Percentiles rank a stretch among this genome's conserved stretches.
phyloP scores from a whole-genome alignment of 768 basidiomycete species.

The Phlegmacium glaucopus region DNA sequence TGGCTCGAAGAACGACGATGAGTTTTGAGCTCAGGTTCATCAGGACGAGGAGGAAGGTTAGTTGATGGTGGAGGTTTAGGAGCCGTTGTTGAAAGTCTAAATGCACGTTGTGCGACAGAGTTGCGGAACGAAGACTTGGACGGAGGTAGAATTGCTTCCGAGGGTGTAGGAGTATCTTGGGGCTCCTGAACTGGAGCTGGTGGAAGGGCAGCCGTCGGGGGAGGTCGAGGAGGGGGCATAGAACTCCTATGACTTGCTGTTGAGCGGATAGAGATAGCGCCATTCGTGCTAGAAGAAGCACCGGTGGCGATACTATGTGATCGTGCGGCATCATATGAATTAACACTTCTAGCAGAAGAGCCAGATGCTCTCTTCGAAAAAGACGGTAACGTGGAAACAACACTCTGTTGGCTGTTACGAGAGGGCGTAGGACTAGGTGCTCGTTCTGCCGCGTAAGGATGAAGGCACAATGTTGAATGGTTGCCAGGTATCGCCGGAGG shows the following conservation, averaged over 20 bases:
- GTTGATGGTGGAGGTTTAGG: conserved; percentile 63
- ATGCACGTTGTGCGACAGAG: conserved; percentile 52
- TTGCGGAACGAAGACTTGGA: conserved; percentile 48
- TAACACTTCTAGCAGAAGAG: conserved; percentile 46
- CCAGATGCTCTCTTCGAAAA: conserved; percentile 52
- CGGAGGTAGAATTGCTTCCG: conserved; percentile 15
- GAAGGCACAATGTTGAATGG: conserved; percentile 25
- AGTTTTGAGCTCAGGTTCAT: conserved; percentile 39
- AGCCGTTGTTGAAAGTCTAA: conserved; percentile 56
- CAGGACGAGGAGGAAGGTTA: conserved; percentile 64
- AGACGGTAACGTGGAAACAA: conserved; percentile 41
- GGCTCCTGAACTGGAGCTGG: conserved; percentile 46
- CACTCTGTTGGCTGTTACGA: conserved; percentile 38
- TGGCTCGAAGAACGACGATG: conserved; percentile 35
- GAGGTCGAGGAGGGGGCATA: conserved; percentile 72
- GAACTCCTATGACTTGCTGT: conserved; percentile 44
- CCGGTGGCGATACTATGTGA: conserved; percentile 25
- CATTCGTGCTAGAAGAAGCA: conserved; percentile 1
- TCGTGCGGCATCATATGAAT: conserved; percentile 39
- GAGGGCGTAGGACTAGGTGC: conserved; percentile 37
- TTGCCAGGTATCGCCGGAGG: conserved; percentile 44
- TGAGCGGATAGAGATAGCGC: conserved; percentile 5
- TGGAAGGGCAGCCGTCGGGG: conserved; percentile 67
- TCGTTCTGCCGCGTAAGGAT: conserved; percentile 29
- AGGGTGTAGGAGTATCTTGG: conserved; percentile 22